Evolutionary conservation across 2,329 filamentous ascomycete species (phyloP), one percentile per base, ranked within the genome.

Genomic region (Xylaria sp.): DNA sequence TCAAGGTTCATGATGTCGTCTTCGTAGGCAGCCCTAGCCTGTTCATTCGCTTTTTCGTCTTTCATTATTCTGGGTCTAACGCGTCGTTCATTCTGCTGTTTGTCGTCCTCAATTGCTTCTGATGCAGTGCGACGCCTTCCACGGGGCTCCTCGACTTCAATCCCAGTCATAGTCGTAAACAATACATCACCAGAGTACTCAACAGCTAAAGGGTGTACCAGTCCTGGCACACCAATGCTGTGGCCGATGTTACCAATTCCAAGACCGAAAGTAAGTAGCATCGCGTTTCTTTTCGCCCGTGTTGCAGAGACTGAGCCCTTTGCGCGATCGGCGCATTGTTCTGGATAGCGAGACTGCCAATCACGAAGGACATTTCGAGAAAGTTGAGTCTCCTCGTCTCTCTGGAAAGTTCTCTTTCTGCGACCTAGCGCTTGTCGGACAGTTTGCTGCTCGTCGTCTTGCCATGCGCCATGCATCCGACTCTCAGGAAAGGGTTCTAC

Each of bases 101-200:
- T 78, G 3, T 75, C 74, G 3, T 81, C 79, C 2, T 77, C 81
- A 17, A 86, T 83, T 5, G 82, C 83, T 71, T 86, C 82, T 0
- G 79, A 77, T 3, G 81, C 83, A 20, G 77, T 79, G 59, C 85
- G 84, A 31, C 83, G 81, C 59, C 33, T 73, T 36, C 71, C 72
- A 36, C 70, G 72, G 17, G 33, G 33, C 23, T 59, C 69, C 64
- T 73, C 73, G 26, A 64, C 72, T 26, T 77, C 71, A 20, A 81
- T 75, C 2, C 81, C 81, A 13, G 82, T 77, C 26, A 83, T 68
- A 2, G 74, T 68, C 9, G 80, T 79, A 63, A 80, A 79, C 31
- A 88, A 78, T 3, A 73, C 73, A 23, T 82, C 77, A 4, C 86
- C 87, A 0, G 82, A 80, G 61, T 84, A 84, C n/a, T 82, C 79